These are phyloP conservation scores for Penicillium roqueforti DNA, from an alignment of 495 filamentous ascomycete species.

Conservation along the genomic window DNA sequence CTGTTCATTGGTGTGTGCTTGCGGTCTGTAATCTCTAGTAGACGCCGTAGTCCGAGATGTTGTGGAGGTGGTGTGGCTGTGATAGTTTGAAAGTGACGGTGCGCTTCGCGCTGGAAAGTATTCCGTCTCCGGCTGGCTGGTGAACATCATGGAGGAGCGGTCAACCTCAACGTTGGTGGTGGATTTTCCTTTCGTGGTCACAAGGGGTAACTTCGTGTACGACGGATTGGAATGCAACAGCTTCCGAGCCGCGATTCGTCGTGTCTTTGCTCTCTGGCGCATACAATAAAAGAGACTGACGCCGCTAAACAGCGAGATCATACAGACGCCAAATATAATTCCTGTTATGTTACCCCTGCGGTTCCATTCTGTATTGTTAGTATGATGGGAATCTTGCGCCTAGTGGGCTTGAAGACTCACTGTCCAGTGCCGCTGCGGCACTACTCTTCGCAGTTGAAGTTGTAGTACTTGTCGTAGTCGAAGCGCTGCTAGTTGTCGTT, in stretches of 20 bases:
- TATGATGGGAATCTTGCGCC: neutral
- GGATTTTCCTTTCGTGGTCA: neutral
- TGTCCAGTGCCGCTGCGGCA: neutral
- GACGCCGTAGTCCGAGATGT: neutral
- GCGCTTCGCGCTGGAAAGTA: neutral
- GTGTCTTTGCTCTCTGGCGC: neutral
- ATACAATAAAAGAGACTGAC: neutral
- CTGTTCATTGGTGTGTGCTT: neutral
- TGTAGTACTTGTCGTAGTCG: slow-evolving; percentile 10
- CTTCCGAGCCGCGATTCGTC: slow-evolving; percentile 3
- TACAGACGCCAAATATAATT: neutral
- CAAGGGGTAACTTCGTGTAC: neutral
- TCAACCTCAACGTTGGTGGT: neutral
- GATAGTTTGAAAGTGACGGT: neutral
- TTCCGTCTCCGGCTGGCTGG: neutral
- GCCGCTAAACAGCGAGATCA: slow-evolving; percentile 1
- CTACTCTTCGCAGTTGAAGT: slow-evolving; percentile 16
- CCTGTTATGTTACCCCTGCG: slow-evolving; percentile 6
- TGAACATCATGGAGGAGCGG: slow-evolving; percentile 1
- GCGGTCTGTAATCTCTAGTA: neutral
- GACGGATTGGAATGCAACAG: neutral
- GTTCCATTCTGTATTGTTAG: slow-evolving; percentile 1
- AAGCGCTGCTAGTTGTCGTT: slow-evolving; percentile 9
- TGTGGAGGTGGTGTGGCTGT: neutral
- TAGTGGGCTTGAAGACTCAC: neutral